A percentile compares a stretch with the other conserved stretches of the same genome.
Evolutionary conservation across 2,329 filamentous ascomycete species (phyloP).

Genomic region (Pestalotiopsis sp.): DNA sequence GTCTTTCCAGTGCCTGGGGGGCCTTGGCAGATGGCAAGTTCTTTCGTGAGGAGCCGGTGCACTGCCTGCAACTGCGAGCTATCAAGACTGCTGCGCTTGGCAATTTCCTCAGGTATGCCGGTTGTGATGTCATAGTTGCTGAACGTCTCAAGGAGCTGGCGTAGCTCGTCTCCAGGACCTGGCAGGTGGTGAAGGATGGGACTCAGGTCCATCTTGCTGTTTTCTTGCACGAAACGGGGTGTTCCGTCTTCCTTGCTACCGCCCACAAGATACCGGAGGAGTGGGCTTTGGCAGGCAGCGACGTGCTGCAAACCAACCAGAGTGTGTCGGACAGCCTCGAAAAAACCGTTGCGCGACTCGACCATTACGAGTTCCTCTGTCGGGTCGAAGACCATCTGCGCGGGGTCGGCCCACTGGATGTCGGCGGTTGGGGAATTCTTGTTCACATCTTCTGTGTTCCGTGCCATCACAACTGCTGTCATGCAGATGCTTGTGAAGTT

Average conservation of each 20-base stretch:
- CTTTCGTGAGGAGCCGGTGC: conserved; percentile 69
- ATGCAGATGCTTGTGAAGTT: conserved; percentile 67
- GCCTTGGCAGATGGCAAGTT: conserved; percentile 79
- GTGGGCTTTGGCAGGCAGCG: conserved; percentile 49
- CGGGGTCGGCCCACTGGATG: conserved; percentile 66
- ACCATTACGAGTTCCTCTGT: conserved; percentile 75
- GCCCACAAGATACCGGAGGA: conserved; percentile 64
- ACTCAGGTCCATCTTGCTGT: conserved; percentile 35
- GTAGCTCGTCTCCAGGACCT: conserved; percentile 1
- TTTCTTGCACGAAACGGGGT: conserved; percentile 34
- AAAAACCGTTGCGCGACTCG: conserved; percentile 74
- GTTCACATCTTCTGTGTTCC: conserved; percentile 61
- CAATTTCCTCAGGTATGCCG: conserved; percentile 27
- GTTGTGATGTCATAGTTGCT: conserved; percentile 23
- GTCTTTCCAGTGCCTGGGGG: conserved; percentile 78
- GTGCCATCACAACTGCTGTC: conserved; percentile 73
- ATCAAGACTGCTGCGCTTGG: conserved; percentile 56
- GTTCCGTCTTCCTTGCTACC: conserved; percentile 36
- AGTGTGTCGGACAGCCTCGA: conserved; percentile 74
- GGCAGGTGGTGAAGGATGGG: conserved; percentile 33
- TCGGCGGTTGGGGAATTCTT: conserved; percentile 74
- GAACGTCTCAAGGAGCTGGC: conserved; percentile 18
- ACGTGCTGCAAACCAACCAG: conserved; percentile 72
- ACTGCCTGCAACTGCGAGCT: conserved; percentile 71
- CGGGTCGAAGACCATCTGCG: conserved; percentile 69